Evolutionary conservation across 345 rosid species (phyloP).

Genomic region (Populus alba): DNA sequence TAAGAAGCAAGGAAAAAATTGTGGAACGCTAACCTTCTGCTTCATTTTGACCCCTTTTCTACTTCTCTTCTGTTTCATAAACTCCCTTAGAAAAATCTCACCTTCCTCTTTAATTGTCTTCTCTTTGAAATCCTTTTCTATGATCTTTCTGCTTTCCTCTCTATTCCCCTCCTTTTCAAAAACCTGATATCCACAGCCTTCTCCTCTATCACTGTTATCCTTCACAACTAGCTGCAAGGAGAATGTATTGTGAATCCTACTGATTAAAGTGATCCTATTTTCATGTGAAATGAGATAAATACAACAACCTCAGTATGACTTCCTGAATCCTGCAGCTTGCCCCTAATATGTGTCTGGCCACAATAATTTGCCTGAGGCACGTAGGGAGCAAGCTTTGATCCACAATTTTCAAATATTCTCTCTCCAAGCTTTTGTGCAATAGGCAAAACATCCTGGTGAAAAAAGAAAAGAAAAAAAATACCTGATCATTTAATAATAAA

Average conservation of each 20-base stretch:
- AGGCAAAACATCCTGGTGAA: constrained; percentile 13
- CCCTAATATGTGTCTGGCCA: neutral
- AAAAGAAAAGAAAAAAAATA: neutral
- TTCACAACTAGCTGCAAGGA: neutral
- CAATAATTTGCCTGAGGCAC: neutral
- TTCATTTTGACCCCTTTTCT: neutral
- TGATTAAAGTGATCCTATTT: neutral
- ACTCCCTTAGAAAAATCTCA: neutral
- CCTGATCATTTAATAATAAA: neutral
- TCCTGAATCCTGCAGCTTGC: neutral
- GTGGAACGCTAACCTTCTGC: neutral
- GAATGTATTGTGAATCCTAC: neutral
- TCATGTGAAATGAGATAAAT: neutral
- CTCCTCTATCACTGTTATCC: neutral
- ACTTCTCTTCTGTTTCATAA: neutral
- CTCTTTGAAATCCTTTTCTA: neutral
- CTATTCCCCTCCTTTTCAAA: neutral
- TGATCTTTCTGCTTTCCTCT: neutral
- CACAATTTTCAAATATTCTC: constrained; percentile 13
- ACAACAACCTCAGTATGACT: neutral
- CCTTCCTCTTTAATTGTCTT: neutral
- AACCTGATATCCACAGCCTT: neutral
- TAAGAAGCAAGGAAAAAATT: neutral
- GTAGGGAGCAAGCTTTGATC: constrained; percentile 3
- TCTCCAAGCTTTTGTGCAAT: constrained; percentile 2